phyloP scores from a whole-genome alignment of 352 stramenopile species.

The Globisporangium splendens region DNA sequence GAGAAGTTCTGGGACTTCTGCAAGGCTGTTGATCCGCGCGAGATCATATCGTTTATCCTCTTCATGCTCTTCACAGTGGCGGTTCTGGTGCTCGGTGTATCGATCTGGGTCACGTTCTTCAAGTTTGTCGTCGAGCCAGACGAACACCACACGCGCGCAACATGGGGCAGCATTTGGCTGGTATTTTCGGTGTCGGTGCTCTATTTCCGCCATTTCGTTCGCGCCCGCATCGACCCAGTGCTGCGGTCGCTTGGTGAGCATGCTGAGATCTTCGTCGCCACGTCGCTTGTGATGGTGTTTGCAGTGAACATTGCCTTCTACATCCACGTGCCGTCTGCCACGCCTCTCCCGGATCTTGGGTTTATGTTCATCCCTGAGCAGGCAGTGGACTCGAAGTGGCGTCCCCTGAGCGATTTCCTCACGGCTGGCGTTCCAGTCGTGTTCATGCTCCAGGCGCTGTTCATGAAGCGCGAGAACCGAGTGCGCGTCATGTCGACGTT shows the following conservation, averaged over 20 bases:
- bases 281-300: constrained; percentile 65
- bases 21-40: constrained; percentile 32
- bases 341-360: constrained; percentile 61
- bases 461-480: constrained; percentile 49
- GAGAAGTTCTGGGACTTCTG: constrained; percentile 22
- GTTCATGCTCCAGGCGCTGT: constrained; percentile 50
- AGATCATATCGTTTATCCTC: constrained; percentile 39
- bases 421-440: constrained; percentile 54
- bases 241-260: constrained; percentile 47
- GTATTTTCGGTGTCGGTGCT: constrained; percentile 42
- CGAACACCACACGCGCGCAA: constrained; percentile 35
- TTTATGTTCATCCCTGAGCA: constrained; percentile 77
- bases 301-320: constrained; percentile 73
- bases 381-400: constrained; percentile 47
- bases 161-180: constrained; percentile 51
- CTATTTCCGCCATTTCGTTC: constrained; percentile 43
- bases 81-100: constrained; percentile 42
- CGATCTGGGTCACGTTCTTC: constrained; percentile 62
- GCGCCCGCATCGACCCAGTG: constrained; percentile 32
- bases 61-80: constrained; percentile 39
- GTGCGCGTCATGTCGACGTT: constrained; percentile 50
- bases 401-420: constrained; percentile 63
- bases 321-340: constrained; percentile 53
- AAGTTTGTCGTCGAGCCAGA: constrained; percentile 60
- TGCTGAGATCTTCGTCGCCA: constrained; percentile 64